Evolutionary conservation across 73 alveolate genomes (phyloP), one percentile per base, ranked within the genome.

Genomic region (Paramecium bursaria): DNA sequence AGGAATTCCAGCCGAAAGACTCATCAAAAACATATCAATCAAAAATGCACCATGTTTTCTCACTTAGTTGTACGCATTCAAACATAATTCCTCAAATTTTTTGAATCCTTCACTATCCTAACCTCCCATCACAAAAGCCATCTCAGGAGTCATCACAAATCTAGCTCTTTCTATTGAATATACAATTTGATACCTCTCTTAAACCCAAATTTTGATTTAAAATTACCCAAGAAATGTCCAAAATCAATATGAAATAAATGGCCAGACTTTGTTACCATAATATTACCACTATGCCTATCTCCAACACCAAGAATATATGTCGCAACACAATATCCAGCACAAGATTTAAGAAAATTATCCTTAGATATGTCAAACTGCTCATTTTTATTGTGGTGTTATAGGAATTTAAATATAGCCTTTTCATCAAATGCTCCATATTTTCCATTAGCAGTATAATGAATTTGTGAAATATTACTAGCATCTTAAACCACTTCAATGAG

Each of bases 181-280:
- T 50, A 33, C 50, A 52, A 4, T 51, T 51, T 10, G 60, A 95
- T 49, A 86, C 95, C 99, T 90, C 99, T 92, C 80, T 91, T 88
- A 29, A 95, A 85, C 44, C 99, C 99, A 85, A 94, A 90, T 79
- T 94, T 94, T 49, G 85, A 86, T 85, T 97, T 97, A 82, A 86
- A 90, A 86, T 94, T 94, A 1, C 99, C 99, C 33, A 97, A 86
- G 87, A 97, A 95, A 91, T 97, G 99, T 3, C 99, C 99, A 89
- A 97, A 97, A 88, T 97, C 99, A 47, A 97, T 97, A 88, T 97
- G 99, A 86, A 97, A 97, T 46, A 97, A 82, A 73, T 91, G 98
- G 4, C 99, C 99, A 51, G 94, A 90, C 47, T 87, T 47, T 74
- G 87, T 96, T 4, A 97, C 50, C 98, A 95, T 95, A 44, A 94